Percentiles rank a stretch among this genome's conserved stretches.
These are phyloP conservation scores for Corynespora cassiicola DNA, from an alignment of 2,329 filamentous ascomycete genomes.

Conservation along the genomic window DNA sequence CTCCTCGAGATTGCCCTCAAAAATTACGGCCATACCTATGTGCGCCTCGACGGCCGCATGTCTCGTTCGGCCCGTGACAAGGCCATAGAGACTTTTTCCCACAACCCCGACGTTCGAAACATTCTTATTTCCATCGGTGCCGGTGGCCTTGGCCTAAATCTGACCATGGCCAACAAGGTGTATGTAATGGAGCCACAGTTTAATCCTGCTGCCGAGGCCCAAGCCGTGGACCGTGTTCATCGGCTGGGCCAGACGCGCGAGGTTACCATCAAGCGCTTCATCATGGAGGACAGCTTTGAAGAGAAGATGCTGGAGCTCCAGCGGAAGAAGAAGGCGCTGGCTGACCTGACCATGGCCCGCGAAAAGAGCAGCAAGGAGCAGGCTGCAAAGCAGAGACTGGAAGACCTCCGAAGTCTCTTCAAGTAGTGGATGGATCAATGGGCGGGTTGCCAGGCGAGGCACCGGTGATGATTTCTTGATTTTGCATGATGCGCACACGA, in stretches of 20 bases:
- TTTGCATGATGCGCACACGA: too few species aligned
- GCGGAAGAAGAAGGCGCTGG: conserved; percentile 89
- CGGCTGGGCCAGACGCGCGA: conserved; percentile 75
- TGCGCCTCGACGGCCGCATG: conserved; percentile 93
- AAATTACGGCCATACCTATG: conserved; percentile 69
- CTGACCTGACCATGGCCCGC: conserved; percentile 71
- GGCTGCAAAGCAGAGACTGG: conserved; percentile 68
- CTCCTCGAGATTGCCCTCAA: conserved; percentile 84
- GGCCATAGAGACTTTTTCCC: conserved; percentile 79
- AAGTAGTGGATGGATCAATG: too few species aligned
- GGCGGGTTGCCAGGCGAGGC: too few species aligned
- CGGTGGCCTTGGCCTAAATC: conserved; percentile 88
- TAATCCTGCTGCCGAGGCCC: conserved; percentile 92
- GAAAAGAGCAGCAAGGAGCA: conserved; percentile 65
- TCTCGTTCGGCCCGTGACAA: conserved; percentile 73
- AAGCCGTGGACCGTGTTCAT: conserved; percentile 86
- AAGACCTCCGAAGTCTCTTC: conserved; percentile 67
- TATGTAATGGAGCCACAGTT: conserved; percentile 99
- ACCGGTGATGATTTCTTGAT: too few species aligned
- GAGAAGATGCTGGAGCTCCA: conserved; percentile 91
- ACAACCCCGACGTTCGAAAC: conserved; percentile 73
- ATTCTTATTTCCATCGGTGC: conserved; percentile 93
- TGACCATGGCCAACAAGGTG: conserved; percentile 84
- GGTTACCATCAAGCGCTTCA: conserved; percentile 85
- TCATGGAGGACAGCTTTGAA: conserved; percentile 91